phyloP scores from a whole-genome alignment of 179 eudicot species.

The Corrigiola litoralis region DNA sequence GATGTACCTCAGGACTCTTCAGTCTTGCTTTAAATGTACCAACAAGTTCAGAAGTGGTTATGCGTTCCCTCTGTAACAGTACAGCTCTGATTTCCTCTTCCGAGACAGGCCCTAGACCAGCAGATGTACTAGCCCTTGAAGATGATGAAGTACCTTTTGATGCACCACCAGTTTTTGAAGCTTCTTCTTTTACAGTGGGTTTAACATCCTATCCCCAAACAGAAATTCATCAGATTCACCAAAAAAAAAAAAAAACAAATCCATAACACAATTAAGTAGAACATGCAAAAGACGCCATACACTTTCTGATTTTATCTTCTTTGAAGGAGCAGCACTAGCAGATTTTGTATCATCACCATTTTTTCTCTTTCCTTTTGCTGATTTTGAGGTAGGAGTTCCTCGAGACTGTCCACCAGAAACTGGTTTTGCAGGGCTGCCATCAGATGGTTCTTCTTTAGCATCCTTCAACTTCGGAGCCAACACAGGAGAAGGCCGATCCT shows the following conservation, averaged over 20 bases:
- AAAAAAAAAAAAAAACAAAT: neutral
- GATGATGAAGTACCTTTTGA: constrained; percentile 46
- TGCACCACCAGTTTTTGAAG: constrained; percentile 36
- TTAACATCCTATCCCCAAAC: constrained; percentile 53
- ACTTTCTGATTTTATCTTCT: constrained; percentile 84
- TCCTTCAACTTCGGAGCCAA: constrained; percentile 68
- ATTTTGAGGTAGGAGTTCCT: constrained; percentile 70
- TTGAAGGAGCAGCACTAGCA: constrained; percentile 45
- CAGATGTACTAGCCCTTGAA: constrained; percentile 34
- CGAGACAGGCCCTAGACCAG: constrained; percentile 75
- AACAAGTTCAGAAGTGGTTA: constrained; percentile 86
- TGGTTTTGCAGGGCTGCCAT: constrained; percentile 61
- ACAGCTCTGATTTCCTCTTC: constrained; percentile 92
- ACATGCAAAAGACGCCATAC: constrained; percentile 31
- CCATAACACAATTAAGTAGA: neutral
- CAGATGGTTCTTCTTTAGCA: constrained; percentile 70
- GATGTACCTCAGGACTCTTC: constrained; percentile 57
- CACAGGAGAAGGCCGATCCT: constrained; percentile 58
- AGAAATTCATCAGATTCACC: neutral
- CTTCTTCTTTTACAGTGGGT: constrained; percentile 46
- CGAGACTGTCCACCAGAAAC: constrained; percentile 48
- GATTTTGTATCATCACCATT: constrained; percentile 65
- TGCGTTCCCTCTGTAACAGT: constrained; percentile 55
- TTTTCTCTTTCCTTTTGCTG: constrained; percentile 89
- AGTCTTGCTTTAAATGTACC: constrained; percentile 74